phyloP scores from a whole-genome alignment of 495 filamentous ascomycete species.

The Penicillium atrosanguineum region DNA sequence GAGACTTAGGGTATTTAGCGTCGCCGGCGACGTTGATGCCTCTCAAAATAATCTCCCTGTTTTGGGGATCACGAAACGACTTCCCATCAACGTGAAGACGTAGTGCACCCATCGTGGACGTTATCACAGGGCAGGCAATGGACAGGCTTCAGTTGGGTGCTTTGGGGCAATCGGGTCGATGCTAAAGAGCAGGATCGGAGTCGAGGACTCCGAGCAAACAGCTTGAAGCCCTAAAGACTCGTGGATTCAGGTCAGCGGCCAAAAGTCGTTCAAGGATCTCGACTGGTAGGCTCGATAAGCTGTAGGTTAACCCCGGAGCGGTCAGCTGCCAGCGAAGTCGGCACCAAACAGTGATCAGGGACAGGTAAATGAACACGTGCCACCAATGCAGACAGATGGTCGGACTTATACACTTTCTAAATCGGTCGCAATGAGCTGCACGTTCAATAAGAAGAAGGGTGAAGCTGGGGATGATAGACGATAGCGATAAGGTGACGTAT shows the following conservation, averaged over 20 bases:
- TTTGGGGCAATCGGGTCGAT: background rate
- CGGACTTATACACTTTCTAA: background rate
- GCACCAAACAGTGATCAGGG: background rate
- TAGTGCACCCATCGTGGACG: slow-evolving; percentile 35
- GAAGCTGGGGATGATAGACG: slow-evolving; percentile 14
- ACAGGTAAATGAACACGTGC: background rate
- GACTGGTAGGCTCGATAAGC: background rate
- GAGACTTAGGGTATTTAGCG: slow-evolving; percentile 69
- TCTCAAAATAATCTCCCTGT: slow-evolving; percentile 65
- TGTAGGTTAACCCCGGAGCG: background rate
- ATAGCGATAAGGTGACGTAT: slow-evolving; percentile 29
- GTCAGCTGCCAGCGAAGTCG: background rate
- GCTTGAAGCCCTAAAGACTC: background rate
- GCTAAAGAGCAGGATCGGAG: background rate
- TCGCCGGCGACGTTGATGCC: slow-evolving; percentile 71
- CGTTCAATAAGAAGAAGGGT: background rate
- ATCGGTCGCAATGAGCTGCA: background rate
- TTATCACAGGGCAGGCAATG: background rate
- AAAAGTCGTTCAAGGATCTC: background rate
- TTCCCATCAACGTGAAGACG: slow-evolving; percentile 76
- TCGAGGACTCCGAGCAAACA: background rate
- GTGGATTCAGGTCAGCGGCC: background rate
- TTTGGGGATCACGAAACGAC: slow-evolving; percentile 69
- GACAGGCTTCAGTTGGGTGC: background rate
- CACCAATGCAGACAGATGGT: background rate